Evolutionary conservation across 192 early-diverging fungal genomes (phyloP).

Genomic region (Backusella australiensis): DNA sequence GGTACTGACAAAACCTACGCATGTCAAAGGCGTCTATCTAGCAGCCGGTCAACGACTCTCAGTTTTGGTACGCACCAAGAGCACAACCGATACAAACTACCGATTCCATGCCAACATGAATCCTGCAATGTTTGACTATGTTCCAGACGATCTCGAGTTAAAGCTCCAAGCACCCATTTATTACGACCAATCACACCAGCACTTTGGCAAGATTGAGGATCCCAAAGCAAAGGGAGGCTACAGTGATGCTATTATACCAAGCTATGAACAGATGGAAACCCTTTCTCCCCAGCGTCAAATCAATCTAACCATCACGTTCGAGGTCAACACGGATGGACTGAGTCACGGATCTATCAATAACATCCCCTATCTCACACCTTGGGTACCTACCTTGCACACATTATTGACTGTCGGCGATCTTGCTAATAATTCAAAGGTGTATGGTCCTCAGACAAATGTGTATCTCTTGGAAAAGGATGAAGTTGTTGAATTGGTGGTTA

Average conservation of each 20-base stretch:
- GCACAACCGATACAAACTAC: slow-evolving; percentile 62
- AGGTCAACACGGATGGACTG: slow-evolving; percentile 65
- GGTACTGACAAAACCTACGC: slow-evolving; percentile 54
- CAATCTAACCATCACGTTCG: slow-evolving; percentile 59
- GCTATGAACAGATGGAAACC: slow-evolving; percentile 39
- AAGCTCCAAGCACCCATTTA: slow-evolving; percentile 61
- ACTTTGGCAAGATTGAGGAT: slow-evolving; percentile 26
- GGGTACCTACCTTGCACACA: slow-evolving; percentile 66
- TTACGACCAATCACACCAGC: slow-evolving; percentile 38
- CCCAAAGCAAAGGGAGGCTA: slow-evolving; percentile 12
- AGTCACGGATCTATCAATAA: slow-evolving; percentile 84
- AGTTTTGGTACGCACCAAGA: slow-evolving; percentile 72
- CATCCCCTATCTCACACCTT: slow-evolving; percentile 61
- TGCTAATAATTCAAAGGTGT: slow-evolving; percentile 48
- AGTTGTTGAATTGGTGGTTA: slow-evolving; percentile 66
- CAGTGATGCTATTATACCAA: slow-evolving; percentile 50
- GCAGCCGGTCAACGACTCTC: slow-evolving; percentile 78
- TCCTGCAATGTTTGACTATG: slow-evolving; percentile 69
- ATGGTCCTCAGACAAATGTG: slow-evolving; percentile 63
- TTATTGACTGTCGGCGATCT: slow-evolving; percentile 57
- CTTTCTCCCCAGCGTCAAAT: slow-evolving; percentile 45
- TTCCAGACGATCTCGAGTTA: slow-evolving; percentile 53
- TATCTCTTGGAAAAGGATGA: slow-evolving; percentile 59
- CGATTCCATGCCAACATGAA: slow-evolving; percentile 74
- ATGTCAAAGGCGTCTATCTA: slow-evolving; percentile 54